Percentiles rank a stretch among this genome's conserved stretches.
These are phyloP conservation scores for Cyberlindnera mississippiensis DNA, from an alignment of 805 yeast species.

Conservation along the genomic window DNA sequence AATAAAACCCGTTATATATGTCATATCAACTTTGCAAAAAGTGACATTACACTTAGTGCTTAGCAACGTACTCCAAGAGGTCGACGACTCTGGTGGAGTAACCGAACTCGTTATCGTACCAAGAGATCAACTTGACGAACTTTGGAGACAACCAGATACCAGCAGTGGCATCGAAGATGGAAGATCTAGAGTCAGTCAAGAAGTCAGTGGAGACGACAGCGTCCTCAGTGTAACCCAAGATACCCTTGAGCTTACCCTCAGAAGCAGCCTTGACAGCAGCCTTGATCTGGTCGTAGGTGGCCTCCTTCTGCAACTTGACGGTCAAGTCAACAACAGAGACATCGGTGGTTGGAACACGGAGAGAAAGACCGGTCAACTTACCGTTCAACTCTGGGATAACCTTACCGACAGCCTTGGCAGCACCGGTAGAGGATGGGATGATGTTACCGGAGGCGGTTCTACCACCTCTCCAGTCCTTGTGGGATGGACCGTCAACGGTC, in stretches of 20 bases:
- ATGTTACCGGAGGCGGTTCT: constrained; percentile 95
- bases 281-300: constrained; percentile 82
- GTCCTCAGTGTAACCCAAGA: constrained; percentile 88
- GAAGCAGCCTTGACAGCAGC: constrained; percentile 72
- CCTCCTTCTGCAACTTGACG: constrained; percentile 69
- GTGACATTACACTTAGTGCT: constrained; percentile 7
- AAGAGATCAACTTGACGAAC: constrained; percentile 86
- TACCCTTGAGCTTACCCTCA: constrained; percentile 74
- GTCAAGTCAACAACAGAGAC: constrained; percentile 93
- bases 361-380: constrained; percentile 89
- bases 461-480: constrained; percentile 99
- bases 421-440: constrained; percentile 95
- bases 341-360: constrained; percentile 92
- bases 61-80: constrained; percentile 74
- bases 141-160: constrained; percentile 84
- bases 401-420: constrained; percentile 96
- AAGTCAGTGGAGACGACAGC: constrained; percentile 90
- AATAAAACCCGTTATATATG: constrained; percentile 15
- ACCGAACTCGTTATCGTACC: constrained; percentile 97
- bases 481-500: constrained; percentile 96
- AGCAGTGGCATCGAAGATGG: constrained; percentile 88
- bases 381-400: constrained; percentile 89
- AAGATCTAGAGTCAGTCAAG: constrained; percentile 77
- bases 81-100: constrained; percentile 96
- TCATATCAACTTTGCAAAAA: no score